phyloP scores from a whole-genome alignment of 2,329 filamentous ascomycete species.

The Massarina eburnea region DNA sequence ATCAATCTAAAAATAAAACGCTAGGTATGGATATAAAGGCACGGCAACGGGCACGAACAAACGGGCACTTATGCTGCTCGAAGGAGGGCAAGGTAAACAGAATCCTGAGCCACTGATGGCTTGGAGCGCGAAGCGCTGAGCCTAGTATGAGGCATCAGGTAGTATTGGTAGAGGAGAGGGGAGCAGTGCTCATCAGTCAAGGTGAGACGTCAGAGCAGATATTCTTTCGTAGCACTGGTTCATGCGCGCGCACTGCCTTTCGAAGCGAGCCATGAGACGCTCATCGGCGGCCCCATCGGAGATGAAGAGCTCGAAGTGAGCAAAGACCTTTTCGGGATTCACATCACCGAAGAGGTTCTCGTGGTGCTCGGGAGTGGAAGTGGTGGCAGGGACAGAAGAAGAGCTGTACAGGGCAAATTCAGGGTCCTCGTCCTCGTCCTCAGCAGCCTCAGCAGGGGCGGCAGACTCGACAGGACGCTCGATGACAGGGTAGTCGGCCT shows the following conservation, averaged over 20 bases:
- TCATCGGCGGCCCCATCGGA: conserved; percentile 50
- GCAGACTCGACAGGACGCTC: conserved; percentile 40
- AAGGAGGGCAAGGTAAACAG: no score
- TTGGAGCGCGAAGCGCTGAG: conserved; percentile 16
- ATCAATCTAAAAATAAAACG: conserved; percentile 25
- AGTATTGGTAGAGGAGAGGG: not conserved
- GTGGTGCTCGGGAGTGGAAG: conserved; percentile 45
- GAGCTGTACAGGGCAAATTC: conserved; percentile 64
- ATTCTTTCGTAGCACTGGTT: conserved; percentile 37
- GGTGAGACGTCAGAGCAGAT: conserved; percentile 37
- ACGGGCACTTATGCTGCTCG: no score
- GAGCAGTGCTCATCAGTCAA: conserved; percentile 31
- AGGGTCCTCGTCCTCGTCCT: conserved; percentile 59
- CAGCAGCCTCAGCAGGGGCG: conserved; percentile 15
- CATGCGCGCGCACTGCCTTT: conserved; percentile 38
- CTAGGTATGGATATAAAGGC: no score
- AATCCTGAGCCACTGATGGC: no score
- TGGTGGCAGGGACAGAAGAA: conserved; percentile 32
- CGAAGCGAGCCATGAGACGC: conserved; percentile 34
- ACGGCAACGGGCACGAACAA: no score
- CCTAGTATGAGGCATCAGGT: conserved; percentile 6
- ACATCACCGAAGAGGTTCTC: conserved; percentile 53
- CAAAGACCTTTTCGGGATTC: conserved; percentile 64
- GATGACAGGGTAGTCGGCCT: conserved; percentile 53
- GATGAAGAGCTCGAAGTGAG: conserved; percentile 66